Percentiles rank a stretch among this genome's conserved stretches.
phyloP scores from a whole-genome alignment of 192 early-diverging fungal species.

The Coemansia sp. region DNA sequence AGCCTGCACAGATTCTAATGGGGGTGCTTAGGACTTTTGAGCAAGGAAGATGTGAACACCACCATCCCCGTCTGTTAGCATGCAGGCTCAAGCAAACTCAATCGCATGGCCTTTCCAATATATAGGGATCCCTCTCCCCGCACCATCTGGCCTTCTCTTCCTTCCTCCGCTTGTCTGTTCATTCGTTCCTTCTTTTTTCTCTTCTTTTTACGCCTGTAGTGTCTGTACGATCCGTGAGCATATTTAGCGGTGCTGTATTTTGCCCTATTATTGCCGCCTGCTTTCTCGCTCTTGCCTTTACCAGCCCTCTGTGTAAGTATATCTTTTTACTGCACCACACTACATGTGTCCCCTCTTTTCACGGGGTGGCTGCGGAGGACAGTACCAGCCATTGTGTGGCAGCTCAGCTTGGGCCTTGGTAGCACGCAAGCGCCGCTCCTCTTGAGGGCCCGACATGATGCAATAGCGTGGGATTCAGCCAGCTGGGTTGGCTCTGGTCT shows the following conservation, averaged over 20 bases:
- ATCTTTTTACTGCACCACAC: neutral
- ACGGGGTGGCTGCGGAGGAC: neutral
- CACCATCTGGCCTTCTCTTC: neutral
- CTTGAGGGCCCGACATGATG: neutral
- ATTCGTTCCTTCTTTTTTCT: neutral
- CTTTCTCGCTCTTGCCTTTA: neutral
- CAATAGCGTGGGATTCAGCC: constrained; percentile 3
- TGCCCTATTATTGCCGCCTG: neutral
- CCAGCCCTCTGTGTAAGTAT: neutral
- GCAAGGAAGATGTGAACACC: neutral
- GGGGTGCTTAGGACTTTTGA: neutral
- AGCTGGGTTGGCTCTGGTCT: constrained; percentile 8
- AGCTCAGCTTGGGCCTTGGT: neutral
- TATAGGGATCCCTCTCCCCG: neutral
- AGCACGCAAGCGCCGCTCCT: neutral
- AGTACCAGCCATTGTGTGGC: constrained; percentile 4
- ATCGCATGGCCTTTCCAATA: constrained; percentile 3
- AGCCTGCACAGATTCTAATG: neutral
- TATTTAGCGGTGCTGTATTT: neutral
- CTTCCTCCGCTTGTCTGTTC: neutral
- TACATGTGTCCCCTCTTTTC: neutral
- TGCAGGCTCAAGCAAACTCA: neutral
- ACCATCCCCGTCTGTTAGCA: neutral
- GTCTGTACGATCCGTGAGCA: neutral
- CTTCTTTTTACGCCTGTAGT: neutral